Evolutionary conservation across 176 grass and related monocot genomes (phyloP).

Genomic region (Saccharum spontaneum): DNA sequence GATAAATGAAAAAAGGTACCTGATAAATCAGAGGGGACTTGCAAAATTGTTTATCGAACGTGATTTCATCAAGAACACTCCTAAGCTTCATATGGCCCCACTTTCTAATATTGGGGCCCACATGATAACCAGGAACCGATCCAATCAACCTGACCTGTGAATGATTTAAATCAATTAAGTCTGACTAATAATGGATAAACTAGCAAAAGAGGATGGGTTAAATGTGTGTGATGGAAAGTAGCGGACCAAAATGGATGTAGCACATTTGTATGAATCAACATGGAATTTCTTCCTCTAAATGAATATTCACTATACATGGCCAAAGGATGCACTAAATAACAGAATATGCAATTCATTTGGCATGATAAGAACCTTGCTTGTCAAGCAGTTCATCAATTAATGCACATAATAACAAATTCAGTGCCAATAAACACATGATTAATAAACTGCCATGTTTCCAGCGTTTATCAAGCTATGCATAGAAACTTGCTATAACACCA

Average conservation of each 20-base stretch:
- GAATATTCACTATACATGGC: not conserved
- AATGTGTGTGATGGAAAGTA: not conserved
- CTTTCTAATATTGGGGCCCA: conserved; percentile 65
- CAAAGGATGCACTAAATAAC: conserved; percentile 15
- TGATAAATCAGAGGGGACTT: conserved; percentile 93
- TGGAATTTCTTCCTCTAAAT: not conserved
- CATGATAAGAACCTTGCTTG: not conserved
- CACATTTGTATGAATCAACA: not conserved
- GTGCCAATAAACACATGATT: not conserved
- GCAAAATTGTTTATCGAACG: conserved; percentile 79
- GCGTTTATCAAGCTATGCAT: not conserved
- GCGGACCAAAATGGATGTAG: not conserved
- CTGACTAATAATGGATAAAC: conserved; percentile 16
- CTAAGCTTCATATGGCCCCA: conserved; percentile 98
- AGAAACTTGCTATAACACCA: not conserved
- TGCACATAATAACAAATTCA: not conserved
- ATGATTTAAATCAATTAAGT: conserved; percentile 12
- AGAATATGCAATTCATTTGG: not conserved
- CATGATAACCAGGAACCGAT: conserved; percentile 94
- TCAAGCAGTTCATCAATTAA: not conserved
- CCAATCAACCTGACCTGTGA: conserved; percentile 84
- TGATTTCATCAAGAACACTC: conserved; percentile 67
- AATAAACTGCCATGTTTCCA: not conserved
- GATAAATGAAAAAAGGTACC: conserved; percentile 40
- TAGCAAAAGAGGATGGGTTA: not conserved